Base-by-base conservation (phyloP, 1,139 yeast genomes). In the Taiozyma onychis region DNA sequence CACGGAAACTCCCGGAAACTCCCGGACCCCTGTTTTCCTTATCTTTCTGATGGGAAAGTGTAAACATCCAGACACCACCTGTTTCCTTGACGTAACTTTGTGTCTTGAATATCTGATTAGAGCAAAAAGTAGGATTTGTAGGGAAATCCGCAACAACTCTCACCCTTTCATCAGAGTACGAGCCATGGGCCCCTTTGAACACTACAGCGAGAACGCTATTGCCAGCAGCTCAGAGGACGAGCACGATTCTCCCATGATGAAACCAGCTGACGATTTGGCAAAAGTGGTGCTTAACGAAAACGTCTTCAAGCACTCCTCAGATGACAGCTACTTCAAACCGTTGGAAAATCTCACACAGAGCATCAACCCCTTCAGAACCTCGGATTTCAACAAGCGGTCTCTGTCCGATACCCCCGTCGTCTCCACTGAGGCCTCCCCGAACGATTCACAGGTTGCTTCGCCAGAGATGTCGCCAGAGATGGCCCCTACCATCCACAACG, bases 321-420 rank as follows among this genome's bases (percentile, higher is more conserved):
- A 39, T 13, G 14, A 14, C 9, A 39, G 26, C 16, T 16, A 13
- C 5, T 32, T 32, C 18, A 32, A 32, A 7, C 28, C 21, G 6
- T 11, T 28, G 6, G 18, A 39, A 3, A 21, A 7, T n/a, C 18
- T 24, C 6, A 32, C 35, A 6, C 35, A 32, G 18, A 21, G 28
- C 16, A 22, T 43, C 43, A 10, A 37, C 39, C 18, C 39, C 37
- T 24, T 26, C n/a, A 7, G 26, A 28, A 67, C 79, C 44, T 87
- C 88, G 0, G 83, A 73, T 51, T 85, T 85, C 65, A 81, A 84
- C 62, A 81, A 79, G 64, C 71, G 89, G 45, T 90, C 91, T 0
- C 68, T 81, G 50, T 82, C 85, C 44, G 91, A 85, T 62, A 85
- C 91, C 0, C 91, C 91, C 0, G 74, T 82, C 3, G 80, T 77